A percentile compares a stretch with the other conserved stretches of the same genome.
phyloP scores from a whole-genome alignment of 345 rosid genomes.

The rapeseed (Brassica napus) region DNA sequence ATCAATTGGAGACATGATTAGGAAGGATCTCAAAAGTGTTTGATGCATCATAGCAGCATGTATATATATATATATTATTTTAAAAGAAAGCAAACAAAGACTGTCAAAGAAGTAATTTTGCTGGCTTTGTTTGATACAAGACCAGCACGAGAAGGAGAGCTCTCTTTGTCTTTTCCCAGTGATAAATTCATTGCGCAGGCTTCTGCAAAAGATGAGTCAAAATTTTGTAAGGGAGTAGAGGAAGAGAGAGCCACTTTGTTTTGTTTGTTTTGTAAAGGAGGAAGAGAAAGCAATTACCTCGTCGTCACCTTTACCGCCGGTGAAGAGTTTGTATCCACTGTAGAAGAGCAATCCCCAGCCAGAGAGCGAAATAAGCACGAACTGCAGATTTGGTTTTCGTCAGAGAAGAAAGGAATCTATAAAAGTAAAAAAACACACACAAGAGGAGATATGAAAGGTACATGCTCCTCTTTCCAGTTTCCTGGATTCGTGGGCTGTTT shows the following conservation, averaged over 20 bases:
- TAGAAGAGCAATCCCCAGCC: constrained; percentile 66
- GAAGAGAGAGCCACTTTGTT: neutral
- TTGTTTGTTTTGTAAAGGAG: neutral
- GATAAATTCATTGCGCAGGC: constrained; percentile 32
- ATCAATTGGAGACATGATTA: constrained; percentile 14
- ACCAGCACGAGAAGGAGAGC: constrained; percentile 28
- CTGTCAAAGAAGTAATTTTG: neutral
- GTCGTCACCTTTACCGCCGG: constrained; percentile 53
- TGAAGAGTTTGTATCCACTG: constrained; percentile 55
- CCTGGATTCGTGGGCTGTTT: constrained; percentile 83
- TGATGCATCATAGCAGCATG: constrained; percentile 4
- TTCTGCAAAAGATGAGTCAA: constrained; percentile 25
- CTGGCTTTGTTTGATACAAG: constrained; percentile 16
- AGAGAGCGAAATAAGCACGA: constrained; percentile 63
- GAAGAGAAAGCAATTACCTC: constrained; percentile 19
- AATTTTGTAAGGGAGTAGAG: neutral
- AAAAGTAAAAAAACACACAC: neutral
- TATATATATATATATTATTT: constrained; percentile 23
- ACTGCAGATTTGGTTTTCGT: constrained; percentile 43
- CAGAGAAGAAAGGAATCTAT: neutral
- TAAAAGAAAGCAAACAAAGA: constrained; percentile 3
- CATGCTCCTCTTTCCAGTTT: constrained; percentile 96
- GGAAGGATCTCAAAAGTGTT: constrained; percentile 22
- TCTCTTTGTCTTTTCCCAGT: neutral
- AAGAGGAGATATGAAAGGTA: constrained; percentile 38